Conservation (phyloP, 2,329 filamentous ascomycete genomes). For the Metarhizium anisopliae region DNA sequence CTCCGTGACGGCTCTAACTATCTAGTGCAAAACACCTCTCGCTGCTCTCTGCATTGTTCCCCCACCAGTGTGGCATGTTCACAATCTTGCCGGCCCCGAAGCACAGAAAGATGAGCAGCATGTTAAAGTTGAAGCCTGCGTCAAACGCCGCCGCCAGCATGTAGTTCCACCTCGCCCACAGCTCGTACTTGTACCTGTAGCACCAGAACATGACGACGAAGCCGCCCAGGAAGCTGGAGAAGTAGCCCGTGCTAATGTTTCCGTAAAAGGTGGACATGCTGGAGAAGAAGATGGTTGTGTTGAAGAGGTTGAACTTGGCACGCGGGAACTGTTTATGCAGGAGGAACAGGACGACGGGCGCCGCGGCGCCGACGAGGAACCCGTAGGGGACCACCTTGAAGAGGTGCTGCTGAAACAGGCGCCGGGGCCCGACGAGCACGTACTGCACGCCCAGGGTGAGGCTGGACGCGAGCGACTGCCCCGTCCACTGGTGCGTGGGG, state of each 20-base stretch:
- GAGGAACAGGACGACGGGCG: conserved; percentile 37
- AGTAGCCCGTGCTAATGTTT: conserved; percentile 51
- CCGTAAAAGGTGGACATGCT: conserved; percentile 48
- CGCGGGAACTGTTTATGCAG: conserved; percentile 44
- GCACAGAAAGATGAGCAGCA: conserved; percentile 51
- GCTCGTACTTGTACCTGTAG: conserved; percentile 43
- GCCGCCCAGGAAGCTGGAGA: conserved; percentile 48
- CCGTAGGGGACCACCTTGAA: conserved; percentile 42
- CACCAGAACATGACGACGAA: conserved; percentile 52
- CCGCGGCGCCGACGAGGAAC: conserved; percentile 39
- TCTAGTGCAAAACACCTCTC: conserved; percentile 49
- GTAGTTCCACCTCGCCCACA: conserved; percentile 54
- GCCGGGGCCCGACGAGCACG: conserved; percentile 43
- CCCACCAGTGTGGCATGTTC: conserved; percentile 56
- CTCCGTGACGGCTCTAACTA: neutral
- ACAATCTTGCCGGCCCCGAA: conserved; percentile 48
- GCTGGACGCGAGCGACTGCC: conserved; percentile 39
- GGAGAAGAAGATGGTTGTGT: conserved; percentile 54
- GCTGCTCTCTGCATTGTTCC: conserved; percentile 44
- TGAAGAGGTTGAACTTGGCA: conserved; percentile 47
- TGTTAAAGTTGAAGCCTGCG: conserved; percentile 52
- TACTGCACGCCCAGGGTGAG: conserved; percentile 51
- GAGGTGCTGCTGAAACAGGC: conserved; percentile 38
- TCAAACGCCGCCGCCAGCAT: conserved; percentile 53
- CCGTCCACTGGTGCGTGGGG: conserved; percentile 53